Evolutionary conservation across 495 filamentous ascomycete species (phyloP).

Genomic region (Trichoderma gamsii): DNA sequence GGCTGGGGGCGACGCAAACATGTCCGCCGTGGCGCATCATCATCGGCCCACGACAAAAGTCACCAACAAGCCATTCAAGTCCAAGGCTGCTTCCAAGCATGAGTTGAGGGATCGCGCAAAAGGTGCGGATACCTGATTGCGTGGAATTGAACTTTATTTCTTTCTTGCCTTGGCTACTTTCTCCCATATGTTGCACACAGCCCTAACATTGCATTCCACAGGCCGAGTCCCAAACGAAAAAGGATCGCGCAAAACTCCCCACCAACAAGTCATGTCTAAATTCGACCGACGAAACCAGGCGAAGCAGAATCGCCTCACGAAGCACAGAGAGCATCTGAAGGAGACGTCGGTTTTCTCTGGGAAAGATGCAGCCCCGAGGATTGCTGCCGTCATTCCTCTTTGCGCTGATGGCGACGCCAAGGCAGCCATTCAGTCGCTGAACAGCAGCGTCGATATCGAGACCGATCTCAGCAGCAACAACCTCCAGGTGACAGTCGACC

Average conservation of each 20-base stretch:
- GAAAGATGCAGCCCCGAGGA: constrained; percentile 75
- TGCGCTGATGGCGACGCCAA: constrained; percentile 61
- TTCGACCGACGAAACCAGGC: constrained; percentile 89
- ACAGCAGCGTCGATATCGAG: constrained; percentile 73
- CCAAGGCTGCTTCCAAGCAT: constrained; percentile 80
- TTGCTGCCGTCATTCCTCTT: constrained; percentile 86
- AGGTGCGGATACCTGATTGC: constrained; percentile 44
- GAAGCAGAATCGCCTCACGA: constrained; percentile 73
- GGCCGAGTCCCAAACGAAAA: constrained; percentile 44
- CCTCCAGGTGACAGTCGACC: constrained; percentile 64
- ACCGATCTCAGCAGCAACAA: constrained; percentile 55
- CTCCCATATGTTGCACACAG: not conserved
- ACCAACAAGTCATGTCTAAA: constrained; percentile 96
- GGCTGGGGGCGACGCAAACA: constrained; percentile 62
- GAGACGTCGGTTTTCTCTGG: constrained; percentile 76
- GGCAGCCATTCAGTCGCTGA: constrained; percentile 62
- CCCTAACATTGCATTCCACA: constrained; percentile 22
- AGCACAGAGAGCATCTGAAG: constrained; percentile 71
- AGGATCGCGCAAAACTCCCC: constrained; percentile 73
- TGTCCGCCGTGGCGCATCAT: constrained; percentile 65
- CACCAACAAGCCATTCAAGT: constrained; percentile 84
- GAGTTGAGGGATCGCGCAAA: constrained; percentile 74
- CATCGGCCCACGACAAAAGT: constrained; percentile 88
- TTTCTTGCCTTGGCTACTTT: not conserved
- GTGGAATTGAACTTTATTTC: too few relatives aligned